These are phyloP conservation scores for Trypanosoma conorhini DNA, from an alignment of 208 protist genomes.

Conservation along the genomic window DNA sequence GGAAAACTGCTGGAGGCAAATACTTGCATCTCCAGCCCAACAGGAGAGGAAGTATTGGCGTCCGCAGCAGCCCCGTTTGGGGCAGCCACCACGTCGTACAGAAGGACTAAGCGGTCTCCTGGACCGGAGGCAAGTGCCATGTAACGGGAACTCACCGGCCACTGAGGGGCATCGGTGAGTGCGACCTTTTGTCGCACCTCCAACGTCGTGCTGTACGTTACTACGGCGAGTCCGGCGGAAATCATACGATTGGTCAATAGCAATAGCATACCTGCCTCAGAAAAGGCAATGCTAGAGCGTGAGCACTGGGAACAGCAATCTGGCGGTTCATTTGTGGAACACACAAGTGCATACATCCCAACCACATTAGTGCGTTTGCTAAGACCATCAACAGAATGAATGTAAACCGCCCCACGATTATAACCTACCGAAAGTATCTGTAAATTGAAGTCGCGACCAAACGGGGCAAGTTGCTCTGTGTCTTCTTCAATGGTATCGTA, in stretches of 20 bases:
- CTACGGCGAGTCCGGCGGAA: constrained; percentile 48
- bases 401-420: constrained; percentile 45
- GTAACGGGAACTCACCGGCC: constrained; percentile 24
- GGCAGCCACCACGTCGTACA: constrained; percentile 34
- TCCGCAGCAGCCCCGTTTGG: neutral
- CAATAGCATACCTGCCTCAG: constrained; percentile 39
- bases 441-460: constrained; percentile 32
- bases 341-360: constrained; percentile 39
- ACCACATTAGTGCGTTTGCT: constrained; percentile 53
- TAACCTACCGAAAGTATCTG: constrained; percentile 67
- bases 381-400: constrained; percentile 66
- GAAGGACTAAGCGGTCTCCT: constrained; percentile 50
- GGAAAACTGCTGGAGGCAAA: constrained; percentile 39
- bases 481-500: constrained; percentile 57
- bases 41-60: constrained; percentile 4
- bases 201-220: constrained; percentile 59
- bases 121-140: constrained; percentile 49
- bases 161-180: constrained; percentile 41
- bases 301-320: constrained; percentile 46
- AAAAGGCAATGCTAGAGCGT: constrained; percentile 69
- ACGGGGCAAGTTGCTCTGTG: constrained; percentile 48
- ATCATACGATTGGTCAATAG: constrained; percentile 81
- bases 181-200: constrained; percentile 48
- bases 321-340: constrained; percentile 52
- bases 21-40: constrained; percentile 38